Percentiles rank a stretch among this genome's conserved stretches.
Evolutionary conservation across 257 asterid genomes (phyloP).

Genomic region (Eustoma russellianum): DNA sequence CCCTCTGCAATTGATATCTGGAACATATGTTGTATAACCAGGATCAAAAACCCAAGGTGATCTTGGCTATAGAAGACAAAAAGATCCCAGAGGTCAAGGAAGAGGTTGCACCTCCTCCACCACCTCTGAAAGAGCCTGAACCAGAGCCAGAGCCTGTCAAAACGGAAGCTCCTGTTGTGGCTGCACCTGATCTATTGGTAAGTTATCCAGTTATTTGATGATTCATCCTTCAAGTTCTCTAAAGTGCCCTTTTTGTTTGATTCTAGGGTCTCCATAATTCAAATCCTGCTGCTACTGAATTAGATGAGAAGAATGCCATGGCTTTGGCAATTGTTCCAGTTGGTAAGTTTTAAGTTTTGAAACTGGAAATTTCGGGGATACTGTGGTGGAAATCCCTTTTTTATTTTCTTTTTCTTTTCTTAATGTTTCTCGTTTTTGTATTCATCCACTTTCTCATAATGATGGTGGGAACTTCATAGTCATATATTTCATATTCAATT

Average conservation of each 20-base stretch:
- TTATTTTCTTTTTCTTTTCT: background rate
- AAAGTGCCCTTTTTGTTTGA: slow-evolving; percentile 9
- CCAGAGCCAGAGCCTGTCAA: slow-evolving; percentile 43
- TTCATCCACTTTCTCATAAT: background rate
- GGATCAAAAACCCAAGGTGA: slow-evolving; percentile 61
- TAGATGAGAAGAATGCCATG: slow-evolving; percentile 81
- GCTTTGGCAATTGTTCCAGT: slow-evolving; percentile 91
- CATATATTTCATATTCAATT: slow-evolving; percentile 2
- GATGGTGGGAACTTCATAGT: slow-evolving; percentile 1
- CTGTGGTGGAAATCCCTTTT: background rate
- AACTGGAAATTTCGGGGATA: background rate
- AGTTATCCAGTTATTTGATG: slow-evolving; percentile 6
- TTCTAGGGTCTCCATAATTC: slow-evolving; percentile 64
- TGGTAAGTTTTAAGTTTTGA: slow-evolving; percentile 34
- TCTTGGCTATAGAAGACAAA: slow-evolving; percentile 73
- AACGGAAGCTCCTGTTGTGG: slow-evolving; percentile 43
- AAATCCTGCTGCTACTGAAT: slow-evolving; percentile 61
- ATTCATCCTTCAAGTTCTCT: slow-evolving; percentile 1
- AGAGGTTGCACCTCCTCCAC: slow-evolving; percentile 36
- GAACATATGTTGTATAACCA: background rate
- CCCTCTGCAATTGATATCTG: too few species aligned
- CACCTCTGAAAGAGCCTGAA: slow-evolving; percentile 40
- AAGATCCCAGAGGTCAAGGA: slow-evolving; percentile 58
- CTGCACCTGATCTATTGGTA: slow-evolving; percentile 76
- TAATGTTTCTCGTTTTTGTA: background rate